phyloP scores from a whole-genome alignment of 2,329 filamentous ascomycete genomes.

The Stagonosporopsis rhizophila region DNA sequence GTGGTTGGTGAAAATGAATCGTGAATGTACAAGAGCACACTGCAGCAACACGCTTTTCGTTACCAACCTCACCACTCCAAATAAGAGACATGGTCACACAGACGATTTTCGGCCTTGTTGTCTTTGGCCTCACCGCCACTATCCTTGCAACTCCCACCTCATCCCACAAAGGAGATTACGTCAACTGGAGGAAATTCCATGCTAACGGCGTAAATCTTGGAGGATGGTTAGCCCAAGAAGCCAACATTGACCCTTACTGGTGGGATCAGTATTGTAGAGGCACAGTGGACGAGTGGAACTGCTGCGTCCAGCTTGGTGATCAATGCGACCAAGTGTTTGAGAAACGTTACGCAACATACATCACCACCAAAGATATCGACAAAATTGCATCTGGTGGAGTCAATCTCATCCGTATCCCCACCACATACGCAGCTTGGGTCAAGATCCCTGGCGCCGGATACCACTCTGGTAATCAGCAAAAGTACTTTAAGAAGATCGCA shows the following conservation, averaged over 20 bases:
- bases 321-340: conserved; percentile 41
- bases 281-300: conserved; percentile 46
- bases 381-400: conserved; percentile 41
- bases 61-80: background rate
- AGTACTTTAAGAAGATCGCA: conserved; percentile 40
- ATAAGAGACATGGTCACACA: background rate
- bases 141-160: conserved; percentile 4
- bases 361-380: conserved; percentile 44
- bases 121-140: background rate
- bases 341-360: conserved; percentile 38
- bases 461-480: conserved; percentile 44
- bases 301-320: conserved; percentile 40
- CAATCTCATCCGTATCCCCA: conserved; percentile 47
- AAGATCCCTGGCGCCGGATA: conserved; percentile 43
- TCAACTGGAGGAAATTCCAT: conserved; percentile 29
- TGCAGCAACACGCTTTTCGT: background rate
- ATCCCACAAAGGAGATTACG: conserved; percentile 7
- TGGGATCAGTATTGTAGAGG: conserved; percentile 31
- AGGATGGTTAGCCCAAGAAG: conserved; percentile 46
- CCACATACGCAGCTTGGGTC: conserved; percentile 49
- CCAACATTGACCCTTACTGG: conserved; percentile 35
- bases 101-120: background rate
- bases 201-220: conserved; percentile 39
- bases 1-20: background rate
- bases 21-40: conserved; percentile 2